These are phyloP conservation scores for Periconia sp. DNA, from an alignment of 2,329 filamentous ascomycete genomes.

Conservation along the genomic window DNA sequence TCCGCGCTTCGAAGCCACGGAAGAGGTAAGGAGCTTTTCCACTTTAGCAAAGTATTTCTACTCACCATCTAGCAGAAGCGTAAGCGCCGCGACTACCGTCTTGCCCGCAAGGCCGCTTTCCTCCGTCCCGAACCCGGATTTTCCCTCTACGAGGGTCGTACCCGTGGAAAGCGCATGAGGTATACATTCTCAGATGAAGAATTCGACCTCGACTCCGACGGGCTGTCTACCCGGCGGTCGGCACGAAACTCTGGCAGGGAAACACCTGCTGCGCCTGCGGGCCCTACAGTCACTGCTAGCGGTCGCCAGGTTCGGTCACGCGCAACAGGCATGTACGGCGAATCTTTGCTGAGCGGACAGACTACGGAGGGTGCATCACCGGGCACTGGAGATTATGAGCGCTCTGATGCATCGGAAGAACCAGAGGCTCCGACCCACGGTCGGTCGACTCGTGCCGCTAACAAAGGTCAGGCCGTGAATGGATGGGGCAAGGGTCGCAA, in stretches of 20 bases:
- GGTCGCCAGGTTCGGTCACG: constrained; percentile 82
- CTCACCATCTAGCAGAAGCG: constrained; percentile 71
- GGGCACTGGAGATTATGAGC: constrained; percentile 52
- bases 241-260: constrained; percentile 73
- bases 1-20: constrained; percentile 88
- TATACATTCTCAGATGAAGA: constrained; percentile 96
- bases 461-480: constrained; percentile 20
- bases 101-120: constrained; percentile 85
- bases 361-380: constrained; percentile 47
- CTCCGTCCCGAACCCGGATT: constrained; percentile 85
- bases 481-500: constrained; percentile 32
- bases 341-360: constrained; percentile 64
- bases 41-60: background rate
- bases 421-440: constrained; percentile 49
- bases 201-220: constrained; percentile 66
- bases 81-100: constrained; percentile 87
- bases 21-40: constrained; percentile 69
- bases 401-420: constrained; percentile 54
- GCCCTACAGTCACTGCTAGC: constrained; percentile 76
- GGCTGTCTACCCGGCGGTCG: constrained; percentile 68
- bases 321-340: constrained; percentile 65
- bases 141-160: constrained; percentile 94
- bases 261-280: constrained; percentile 72
- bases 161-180: constrained; percentile 92
- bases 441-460: constrained; percentile 48